Percentiles rank a stretch among this genome's conserved stretches.
phyloP scores from a whole-genome alignment of 2,329 filamentous ascomycete genomes.

The Tolypocladium cylindrosporum region DNA sequence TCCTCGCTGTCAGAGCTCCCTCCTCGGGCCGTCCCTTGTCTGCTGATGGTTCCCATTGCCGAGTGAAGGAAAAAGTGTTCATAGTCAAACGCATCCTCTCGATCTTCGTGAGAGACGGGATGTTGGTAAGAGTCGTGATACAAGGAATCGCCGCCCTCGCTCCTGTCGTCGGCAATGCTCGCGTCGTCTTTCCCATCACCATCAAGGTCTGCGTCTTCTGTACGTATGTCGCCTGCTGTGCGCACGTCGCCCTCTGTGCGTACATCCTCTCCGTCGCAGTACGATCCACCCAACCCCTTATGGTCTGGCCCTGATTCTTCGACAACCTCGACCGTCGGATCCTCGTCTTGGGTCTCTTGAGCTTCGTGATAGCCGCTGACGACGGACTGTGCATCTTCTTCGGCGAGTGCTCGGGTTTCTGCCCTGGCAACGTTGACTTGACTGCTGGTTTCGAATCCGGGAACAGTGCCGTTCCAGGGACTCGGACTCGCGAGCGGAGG shows the following conservation, averaged over 20 bases:
- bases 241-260: background rate
- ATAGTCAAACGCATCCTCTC: conserved; percentile 92
- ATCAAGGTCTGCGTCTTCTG: conserved; percentile 2
- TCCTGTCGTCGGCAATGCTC: conserved; percentile 25
- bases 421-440: background rate
- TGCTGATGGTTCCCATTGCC: conserved; percentile 69
- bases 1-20: conserved; percentile 42
- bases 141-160: conserved; percentile 54
- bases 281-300: background rate
- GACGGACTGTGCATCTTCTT: background rate
- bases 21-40: conserved; percentile 15
- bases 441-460: background rate
- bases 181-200: conserved; percentile 13
- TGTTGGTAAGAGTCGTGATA: conserved; percentile 52
- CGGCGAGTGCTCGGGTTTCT: conserved; percentile 5
- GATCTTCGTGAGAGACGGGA: conserved; percentile 75
- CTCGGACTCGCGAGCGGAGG: background rate
- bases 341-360: background rate
- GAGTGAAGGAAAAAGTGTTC: conserved; percentile 93
- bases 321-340: background rate
- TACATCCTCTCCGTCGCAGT: background rate
- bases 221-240: background rate
- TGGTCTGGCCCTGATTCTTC: background rate
- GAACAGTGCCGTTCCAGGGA: background rate
- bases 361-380: background rate